phyloP scores from a whole-genome alignment of 164 flowering plant genomes.

The Brasenia schreberi region DNA sequence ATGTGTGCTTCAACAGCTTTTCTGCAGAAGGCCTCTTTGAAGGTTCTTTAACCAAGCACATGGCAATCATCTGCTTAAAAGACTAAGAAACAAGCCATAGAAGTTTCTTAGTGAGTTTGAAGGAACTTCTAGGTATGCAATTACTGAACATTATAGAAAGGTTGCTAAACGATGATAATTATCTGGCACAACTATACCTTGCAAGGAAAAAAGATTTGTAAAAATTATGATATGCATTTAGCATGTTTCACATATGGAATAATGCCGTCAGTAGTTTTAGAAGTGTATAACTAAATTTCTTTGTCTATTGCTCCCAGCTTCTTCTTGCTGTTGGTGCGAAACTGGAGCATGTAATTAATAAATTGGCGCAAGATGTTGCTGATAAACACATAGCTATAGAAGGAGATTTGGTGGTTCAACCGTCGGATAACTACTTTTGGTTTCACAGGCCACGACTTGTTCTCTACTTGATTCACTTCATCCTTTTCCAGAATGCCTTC shows the following conservation, averaged over 20 bases:
- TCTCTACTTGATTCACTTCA: conserved; percentile 58
- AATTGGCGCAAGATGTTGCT: conserved; percentile 41
- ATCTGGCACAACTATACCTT: too few relatives aligned
- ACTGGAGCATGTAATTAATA: conserved; percentile 52
- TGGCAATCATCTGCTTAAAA: conserved; percentile 94
- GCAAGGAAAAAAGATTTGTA: too few relatives aligned
- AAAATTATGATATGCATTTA: too few relatives aligned
- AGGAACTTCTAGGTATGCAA: too few relatives aligned
- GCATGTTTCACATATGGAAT: too few relatives aligned
- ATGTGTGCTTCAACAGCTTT: conserved; percentile 71
- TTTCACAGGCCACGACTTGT: conserved; percentile 42
- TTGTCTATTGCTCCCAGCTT: conserved; percentile 28
- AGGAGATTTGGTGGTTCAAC: conserved; percentile 36
- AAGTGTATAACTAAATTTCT: background rate
- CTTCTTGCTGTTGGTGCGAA: conserved; percentile 67
- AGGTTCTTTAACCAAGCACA: conserved; percentile 96
- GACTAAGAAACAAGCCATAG: conserved; percentile 31
- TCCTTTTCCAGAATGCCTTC: conserved; percentile 25
- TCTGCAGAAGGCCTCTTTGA: conserved; percentile 81
- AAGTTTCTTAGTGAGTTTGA: background rate
- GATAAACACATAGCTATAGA: conserved; percentile 14
- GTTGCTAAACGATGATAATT: too few relatives aligned
- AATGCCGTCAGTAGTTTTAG: too few relatives aligned
- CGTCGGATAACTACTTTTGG: conserved; percentile 79
- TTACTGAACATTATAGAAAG: too few relatives aligned